Evolutionary conservation across 2,329 filamentous ascomycete genomes (phyloP).

Genomic region (Pezicula rhizophila): DNA sequence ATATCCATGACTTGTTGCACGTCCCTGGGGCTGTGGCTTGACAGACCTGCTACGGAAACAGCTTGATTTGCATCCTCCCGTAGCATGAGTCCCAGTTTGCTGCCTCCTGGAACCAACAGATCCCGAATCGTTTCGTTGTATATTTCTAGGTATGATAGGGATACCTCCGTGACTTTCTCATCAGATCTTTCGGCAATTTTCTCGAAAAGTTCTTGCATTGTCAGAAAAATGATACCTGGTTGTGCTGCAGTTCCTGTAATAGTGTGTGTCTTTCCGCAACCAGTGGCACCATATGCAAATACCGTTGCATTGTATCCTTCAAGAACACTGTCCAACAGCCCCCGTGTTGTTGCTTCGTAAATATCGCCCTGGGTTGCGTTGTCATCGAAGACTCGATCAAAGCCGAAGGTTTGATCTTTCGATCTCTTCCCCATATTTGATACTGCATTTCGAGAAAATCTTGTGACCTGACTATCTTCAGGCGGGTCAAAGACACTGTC

Average conservation of each 20-base stretch:
- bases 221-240: conserved; percentile 96
- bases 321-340: conserved; percentile 86
- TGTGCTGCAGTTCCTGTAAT: conserved; percentile 89
- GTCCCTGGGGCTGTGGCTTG: conserved; percentile 83
- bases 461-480: conserved; percentile 86
- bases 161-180: conserved; percentile 85
- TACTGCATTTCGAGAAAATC: conserved; percentile 76
- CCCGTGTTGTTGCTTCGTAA: conserved; percentile 87
- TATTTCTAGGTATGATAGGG: conserved; percentile 93
- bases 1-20: conserved; percentile 99
- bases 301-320: conserved; percentile 99
- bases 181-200: conserved; percentile 81
- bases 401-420: conserved; percentile 96
- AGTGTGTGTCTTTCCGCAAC: conserved; percentile 97
- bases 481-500: conserved; percentile 90
- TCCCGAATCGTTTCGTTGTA: conserved; percentile 99
- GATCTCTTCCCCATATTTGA: conserved; percentile 77
- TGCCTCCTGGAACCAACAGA: conserved; percentile 77
- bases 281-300: conserved; percentile 95
- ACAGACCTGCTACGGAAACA: conserved; percentile 84
- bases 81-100: conserved; percentile 76
- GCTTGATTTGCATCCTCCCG: conserved; percentile 91
- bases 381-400: conserved; percentile 95
- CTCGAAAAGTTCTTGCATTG: conserved; percentile 98
- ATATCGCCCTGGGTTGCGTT: conserved; percentile 88